A percentile compares a stretch with the other conserved stretches of the same genome.
Conservation (phyloP, 2,329 filamentous ascomycete genomes). For the Colletotrichum echinochloae region DNA sequence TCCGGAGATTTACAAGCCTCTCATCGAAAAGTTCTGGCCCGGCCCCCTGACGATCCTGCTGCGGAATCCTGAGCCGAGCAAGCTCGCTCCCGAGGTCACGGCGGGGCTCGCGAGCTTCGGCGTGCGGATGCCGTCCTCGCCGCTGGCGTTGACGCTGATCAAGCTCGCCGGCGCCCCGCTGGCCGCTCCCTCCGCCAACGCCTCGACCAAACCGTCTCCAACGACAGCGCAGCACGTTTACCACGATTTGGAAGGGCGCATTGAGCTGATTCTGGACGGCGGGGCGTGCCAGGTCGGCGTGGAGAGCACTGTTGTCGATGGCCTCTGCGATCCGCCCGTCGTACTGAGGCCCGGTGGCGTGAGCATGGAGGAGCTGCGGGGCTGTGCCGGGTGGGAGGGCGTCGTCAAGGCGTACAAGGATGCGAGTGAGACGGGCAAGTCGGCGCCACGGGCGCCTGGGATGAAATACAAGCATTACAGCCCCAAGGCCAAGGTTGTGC, state of each 20-base stretch:
- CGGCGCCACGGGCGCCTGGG: constrained; percentile 83
- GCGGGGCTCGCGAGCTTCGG: constrained; percentile 88
- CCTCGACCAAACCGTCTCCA: constrained; percentile 91
- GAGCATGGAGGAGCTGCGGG: constrained; percentile 80
- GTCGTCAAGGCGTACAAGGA: constrained; percentile 85
- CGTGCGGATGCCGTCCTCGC: constrained; percentile 86
- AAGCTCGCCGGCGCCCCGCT: constrained; percentile 81
- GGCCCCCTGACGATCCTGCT: constrained; percentile 93
- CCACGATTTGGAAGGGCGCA: constrained; percentile 84
- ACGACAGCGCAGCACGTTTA: constrained; percentile 91
- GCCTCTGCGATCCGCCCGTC: constrained; percentile 81
- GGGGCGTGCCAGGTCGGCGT: constrained; percentile 89
- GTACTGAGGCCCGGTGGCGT: constrained; percentile 90
- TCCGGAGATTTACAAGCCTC: constrained; percentile 79
- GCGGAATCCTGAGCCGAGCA: constrained; percentile 76
- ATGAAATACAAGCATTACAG: constrained; percentile 99
- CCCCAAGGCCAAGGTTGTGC: constrained; percentile 84
- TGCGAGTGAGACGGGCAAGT: constrained; percentile 72
- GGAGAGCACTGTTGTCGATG: constrained; percentile 97
- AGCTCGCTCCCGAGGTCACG: constrained; percentile 90
- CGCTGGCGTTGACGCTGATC: constrained; percentile 90
- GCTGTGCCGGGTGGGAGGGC: constrained; percentile 83
- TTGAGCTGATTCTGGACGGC: constrained; percentile 89
- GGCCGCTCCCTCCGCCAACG: constrained; percentile 93
- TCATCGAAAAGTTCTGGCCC: constrained; percentile 92